Base-by-base conservation (phyloP, 768 basidiomycete genomes). In the Mycena crocata region DNA sequence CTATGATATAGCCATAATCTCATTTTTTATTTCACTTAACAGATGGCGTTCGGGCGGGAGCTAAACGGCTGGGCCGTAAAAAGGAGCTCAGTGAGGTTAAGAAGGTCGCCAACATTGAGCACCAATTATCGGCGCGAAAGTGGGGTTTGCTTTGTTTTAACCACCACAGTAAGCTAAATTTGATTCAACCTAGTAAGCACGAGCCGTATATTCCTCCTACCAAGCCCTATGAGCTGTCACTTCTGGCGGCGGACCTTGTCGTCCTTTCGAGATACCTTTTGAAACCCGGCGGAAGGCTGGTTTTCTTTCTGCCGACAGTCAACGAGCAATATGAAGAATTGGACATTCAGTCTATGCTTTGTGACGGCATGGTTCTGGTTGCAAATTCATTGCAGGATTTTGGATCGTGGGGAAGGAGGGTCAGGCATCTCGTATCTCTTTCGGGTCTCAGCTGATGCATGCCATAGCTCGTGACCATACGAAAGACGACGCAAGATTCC, bases 231-330 rank as follows among this genome's bases (percentile, higher is more conserved):
- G 96, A 98, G 69, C 85, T 99, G 42, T 93, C 93, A 2, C 86
- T 90, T 57, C 87, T 99, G 42, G 91, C 91, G 12, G 70, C 82
- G 17, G 96, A 98, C 75, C 89, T 99, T 17, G 88, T 98, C 31
- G 74, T 90, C 19, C 85, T 95, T 46, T 89, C 95, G 2, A 87
- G 96, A 56, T 94, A 93, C 77, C 81, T 98, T 30, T 85, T 99
- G 31, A 94, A 89, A 68, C 94, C 94, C 1, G 85, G 84, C 26
- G 98, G 98, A 15, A 83, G 98, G 42, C 86, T 99, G 19, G 97
- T 99, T 5, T 99, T 98, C 80, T 99, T 98, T 81, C 84, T 99
- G 24, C 95, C 95, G 0, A 96, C 95, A 0, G 93, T 97, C 24
- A 94, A 89, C 15, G 96, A 97, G 50, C 92, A 96, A 44, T 99